Conservation (phyloP, 1,139 yeast genomes). For the Saccharomyces pastorianus region DNA sequence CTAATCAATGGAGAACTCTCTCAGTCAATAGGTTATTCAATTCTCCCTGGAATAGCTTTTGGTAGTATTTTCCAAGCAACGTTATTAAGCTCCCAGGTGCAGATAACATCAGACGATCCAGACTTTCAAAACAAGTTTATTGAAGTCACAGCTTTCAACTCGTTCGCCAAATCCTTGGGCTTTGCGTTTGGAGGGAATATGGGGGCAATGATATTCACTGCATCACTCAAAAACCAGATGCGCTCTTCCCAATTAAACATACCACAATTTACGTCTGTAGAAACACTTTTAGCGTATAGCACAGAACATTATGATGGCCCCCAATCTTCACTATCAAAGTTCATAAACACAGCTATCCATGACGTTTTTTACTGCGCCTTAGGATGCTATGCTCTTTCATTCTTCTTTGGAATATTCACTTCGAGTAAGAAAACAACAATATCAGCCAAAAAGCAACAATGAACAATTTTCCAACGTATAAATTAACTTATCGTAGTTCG, state of each 20-base stretch:
- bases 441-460: background rate
- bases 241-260: background rate
- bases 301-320: constrained; percentile 4
- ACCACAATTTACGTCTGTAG: background rate
- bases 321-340: background rate
- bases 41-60: constrained; percentile 45
- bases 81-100: constrained; percentile 43
- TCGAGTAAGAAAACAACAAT: background rate
- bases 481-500: no score
- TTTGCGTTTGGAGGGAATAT: constrained; percentile 5
- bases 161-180: constrained; percentile 4
- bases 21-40: constrained; percentile 42
- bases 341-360: background rate
- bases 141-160: constrained; percentile 10
- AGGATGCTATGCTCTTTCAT: constrained; percentile 3
- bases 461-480: background rate
- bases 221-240: constrained; percentile 3
- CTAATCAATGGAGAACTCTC: constrained; percentile 36
- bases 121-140: constrained; percentile 7
- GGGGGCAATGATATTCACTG: constrained; percentile 3
- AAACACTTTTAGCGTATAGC: constrained; percentile 2
- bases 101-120: constrained; percentile 8
- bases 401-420: constrained; percentile 3
- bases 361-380: constrained; percentile 5
- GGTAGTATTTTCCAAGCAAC: constrained; percentile 49